Conservation (phyloP, 805 yeast species). For the Starmerella geochares region DNA sequence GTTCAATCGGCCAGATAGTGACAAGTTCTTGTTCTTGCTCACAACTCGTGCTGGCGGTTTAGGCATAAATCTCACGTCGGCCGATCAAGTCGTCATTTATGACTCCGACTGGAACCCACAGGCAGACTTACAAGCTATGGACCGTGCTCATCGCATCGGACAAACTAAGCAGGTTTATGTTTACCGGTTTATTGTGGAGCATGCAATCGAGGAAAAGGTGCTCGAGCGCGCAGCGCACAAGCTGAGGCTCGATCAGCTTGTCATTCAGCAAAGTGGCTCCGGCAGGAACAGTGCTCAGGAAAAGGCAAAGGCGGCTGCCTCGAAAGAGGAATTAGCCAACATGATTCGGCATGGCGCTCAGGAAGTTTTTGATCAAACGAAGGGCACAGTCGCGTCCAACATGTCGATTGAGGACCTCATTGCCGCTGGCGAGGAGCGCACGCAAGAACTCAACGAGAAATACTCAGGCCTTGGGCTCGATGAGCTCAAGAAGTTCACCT, state of each 20-base stretch:
- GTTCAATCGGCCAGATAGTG: conserved; percentile 68
- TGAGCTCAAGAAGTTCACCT: conserved; percentile 83
- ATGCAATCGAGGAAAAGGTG: conserved; percentile 94
- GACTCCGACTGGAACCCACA: conserved; percentile 99
- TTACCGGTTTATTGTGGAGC: conserved; percentile 84
- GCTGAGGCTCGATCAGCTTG: conserved; percentile 81
- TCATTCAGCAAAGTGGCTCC: conserved; percentile 59
- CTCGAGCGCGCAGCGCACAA: conserved; percentile 94
- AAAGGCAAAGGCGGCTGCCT: conserved; percentile 28
- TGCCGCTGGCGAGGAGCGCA: conserved; percentile 69
- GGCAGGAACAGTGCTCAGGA: conserved; percentile 40
- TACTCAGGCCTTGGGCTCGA: conserved; percentile 81
- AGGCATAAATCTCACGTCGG: conserved; percentile 84
- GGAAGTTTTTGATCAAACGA: conserved; percentile 54
- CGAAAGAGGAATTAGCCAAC: conserved; percentile 73
- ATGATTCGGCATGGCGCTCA: conserved; percentile 98
- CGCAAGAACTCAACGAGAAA: conserved; percentile 66
- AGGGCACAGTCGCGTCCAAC: conserved; percentile 37
- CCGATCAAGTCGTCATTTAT: conserved; percentile 77
- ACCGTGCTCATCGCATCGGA: conserved; percentile 93
- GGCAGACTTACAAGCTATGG: conserved; percentile 97
- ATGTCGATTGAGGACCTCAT: conserved; percentile 62
- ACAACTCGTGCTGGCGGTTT: conserved; percentile 96
- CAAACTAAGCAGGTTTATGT: conserved; percentile 92
- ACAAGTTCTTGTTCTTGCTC: conserved; percentile 69